Percentiles rank a stretch among this genome's conserved stretches.
Evolutionary conservation across 495 filamentous ascomycete genomes (phyloP).

Genomic region (Podospora bellae-mahoneyi): DNA sequence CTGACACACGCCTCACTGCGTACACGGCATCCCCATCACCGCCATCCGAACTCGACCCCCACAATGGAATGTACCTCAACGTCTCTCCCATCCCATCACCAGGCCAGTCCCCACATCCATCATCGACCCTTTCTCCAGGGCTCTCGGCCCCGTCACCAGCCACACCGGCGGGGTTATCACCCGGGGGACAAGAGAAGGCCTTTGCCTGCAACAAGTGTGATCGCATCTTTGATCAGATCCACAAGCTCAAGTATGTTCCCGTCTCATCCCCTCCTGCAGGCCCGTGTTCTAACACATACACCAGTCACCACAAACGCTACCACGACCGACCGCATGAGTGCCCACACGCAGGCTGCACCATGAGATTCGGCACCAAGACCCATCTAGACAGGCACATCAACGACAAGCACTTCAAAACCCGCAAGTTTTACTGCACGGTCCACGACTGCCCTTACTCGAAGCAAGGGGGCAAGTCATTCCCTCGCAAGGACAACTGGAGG

Average conservation of each 20-base stretch:
- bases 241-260: slow-evolving; percentile 46
- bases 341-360: slow-evolving; percentile 38
- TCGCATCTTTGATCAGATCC: slow-evolving; percentile 43
- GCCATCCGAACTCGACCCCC: slow-evolving; percentile 21
- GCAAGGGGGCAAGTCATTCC: slow-evolving; percentile 47
- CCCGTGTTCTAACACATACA: slow-evolving; percentile 4
- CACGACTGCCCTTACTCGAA: slow-evolving; percentile 45
- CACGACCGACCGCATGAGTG: slow-evolving; percentile 48
- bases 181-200: slow-evolving; percentile 29
- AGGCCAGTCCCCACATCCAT: slow-evolving; percentile 2
- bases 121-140: slow-evolving; percentile 19
- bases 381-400: slow-evolving; percentile 52
- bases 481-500: slow-evolving; percentile 52
- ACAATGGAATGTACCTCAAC: slow-evolving; percentile 9
- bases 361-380: slow-evolving; percentile 51
- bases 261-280: too few species aligned
- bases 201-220: slow-evolving; percentile 43
- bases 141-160: slow-evolving; percentile 1
- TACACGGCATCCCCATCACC: slow-evolving; percentile 40
- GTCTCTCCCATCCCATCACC: slow-evolving; percentile 20
- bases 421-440: slow-evolving; percentile 46
- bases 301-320: slow-evolving; percentile 48
- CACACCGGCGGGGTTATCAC: slow-evolving; percentile 23
- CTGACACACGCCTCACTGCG: slow-evolving; percentile 39
- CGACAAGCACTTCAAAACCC: slow-evolving; percentile 49